Conservation (phyloP, 257 asterid genomes). For the Scutellaria barbata region DNA sequence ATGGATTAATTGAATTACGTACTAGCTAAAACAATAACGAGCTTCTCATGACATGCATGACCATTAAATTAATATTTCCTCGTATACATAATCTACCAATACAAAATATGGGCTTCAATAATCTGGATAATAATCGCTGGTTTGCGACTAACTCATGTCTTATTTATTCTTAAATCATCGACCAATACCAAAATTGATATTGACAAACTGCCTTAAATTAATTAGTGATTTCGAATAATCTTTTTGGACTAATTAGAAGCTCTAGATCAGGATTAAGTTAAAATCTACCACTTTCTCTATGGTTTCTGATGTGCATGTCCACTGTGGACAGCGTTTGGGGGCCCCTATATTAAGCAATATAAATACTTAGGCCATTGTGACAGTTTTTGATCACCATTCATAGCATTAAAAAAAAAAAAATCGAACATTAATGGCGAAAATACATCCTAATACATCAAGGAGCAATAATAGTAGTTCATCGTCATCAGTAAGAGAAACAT, state of each 20-base stretch:
- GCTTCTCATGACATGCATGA: conserved; percentile 27
- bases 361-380: not conserved
- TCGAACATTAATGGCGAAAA: conserved; percentile 58
- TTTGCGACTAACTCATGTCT: conserved; percentile 32
- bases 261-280: conserved; percentile 14
- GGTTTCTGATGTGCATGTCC: conserved; percentile 19
- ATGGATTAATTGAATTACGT: conserved; percentile 21
- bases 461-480: conserved; percentile 5
- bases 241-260: conserved; percentile 14
- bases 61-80: not conserved
- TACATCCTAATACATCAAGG: conserved; percentile 50
- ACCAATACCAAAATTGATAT: conserved; percentile 15
- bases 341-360: not conserved
- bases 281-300: conserved; percentile 21
- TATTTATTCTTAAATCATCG: conserved; percentile 9
- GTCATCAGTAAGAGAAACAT: conserved; percentile 48
- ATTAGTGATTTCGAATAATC: not conserved
- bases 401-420: not conserved
- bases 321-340: conserved; percentile 1
- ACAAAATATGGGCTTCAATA: not conserved
- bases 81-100: not conserved
- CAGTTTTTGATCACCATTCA: not conserved
- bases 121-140: conserved; percentile 9
- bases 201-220: conserved; percentile 33
- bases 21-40: conserved; percentile 9